A percentile compares a stretch with the other conserved stretches of the same genome.
These are phyloP conservation scores for Tolypocladium sp. DNA, from an alignment of 2,329 filamentous ascomycete genomes.

Conservation along the genomic window DNA sequence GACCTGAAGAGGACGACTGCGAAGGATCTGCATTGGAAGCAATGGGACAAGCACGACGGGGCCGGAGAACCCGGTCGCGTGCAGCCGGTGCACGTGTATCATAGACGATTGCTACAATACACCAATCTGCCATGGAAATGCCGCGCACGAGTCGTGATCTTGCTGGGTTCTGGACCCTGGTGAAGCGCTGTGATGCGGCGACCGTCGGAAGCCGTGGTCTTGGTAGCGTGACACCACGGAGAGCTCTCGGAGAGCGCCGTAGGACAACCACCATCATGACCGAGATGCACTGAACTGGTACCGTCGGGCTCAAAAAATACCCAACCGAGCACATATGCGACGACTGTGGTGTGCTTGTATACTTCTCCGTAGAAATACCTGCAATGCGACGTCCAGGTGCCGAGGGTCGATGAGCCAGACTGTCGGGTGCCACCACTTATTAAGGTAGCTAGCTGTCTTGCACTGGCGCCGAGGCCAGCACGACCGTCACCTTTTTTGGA, in stretches of 20 bases:
- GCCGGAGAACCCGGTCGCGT: conserved; percentile 12
- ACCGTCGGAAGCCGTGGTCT: neutral
- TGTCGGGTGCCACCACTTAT: neutral
- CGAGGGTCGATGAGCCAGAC: neutral
- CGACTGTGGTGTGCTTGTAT: neutral
- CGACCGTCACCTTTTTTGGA: neutral
- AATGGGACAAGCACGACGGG: conserved; percentile 11
- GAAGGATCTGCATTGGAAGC: conserved; percentile 5
- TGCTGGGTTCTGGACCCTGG: neutral
- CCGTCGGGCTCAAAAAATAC: neutral
- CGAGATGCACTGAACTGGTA: neutral
- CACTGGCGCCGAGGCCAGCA: neutral
- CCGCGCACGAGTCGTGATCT: neutral
- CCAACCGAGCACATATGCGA: neutral
- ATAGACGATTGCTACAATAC: conserved; percentile 23
- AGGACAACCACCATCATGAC: neutral
- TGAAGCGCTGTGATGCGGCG: neutral
- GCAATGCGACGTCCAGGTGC: neutral
- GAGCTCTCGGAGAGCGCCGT: neutral
- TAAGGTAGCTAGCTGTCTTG: neutral
- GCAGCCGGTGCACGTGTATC: conserved; percentile 20
- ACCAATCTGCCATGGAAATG: conserved; percentile 13
- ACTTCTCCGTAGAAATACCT: neutral
- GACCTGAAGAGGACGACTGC: conserved; percentile 2
- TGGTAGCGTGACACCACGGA: neutral